Percentiles rank a stretch among this genome's conserved stretches.
Conservation (phyloP, 331 rosid species). For the Spiraea crenata region DNA sequence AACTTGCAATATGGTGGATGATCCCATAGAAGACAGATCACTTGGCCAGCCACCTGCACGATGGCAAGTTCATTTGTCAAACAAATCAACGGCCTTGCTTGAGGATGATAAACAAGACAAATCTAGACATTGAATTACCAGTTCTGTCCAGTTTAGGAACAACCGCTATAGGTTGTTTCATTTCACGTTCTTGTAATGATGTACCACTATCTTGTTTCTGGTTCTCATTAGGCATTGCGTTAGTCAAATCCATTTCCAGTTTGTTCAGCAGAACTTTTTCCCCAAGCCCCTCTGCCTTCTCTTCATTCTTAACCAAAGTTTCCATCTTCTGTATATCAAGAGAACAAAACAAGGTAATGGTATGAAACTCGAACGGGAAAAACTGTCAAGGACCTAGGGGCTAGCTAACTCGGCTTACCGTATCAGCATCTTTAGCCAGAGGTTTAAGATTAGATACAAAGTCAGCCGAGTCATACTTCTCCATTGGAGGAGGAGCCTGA, state of each 20-base stretch:
- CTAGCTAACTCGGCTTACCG: constrained; percentile 29
- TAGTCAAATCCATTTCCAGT: constrained; percentile 19
- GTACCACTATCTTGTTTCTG: constrained; percentile 30
- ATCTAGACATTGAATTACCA: constrained; percentile 21
- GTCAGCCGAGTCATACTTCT: constrained; percentile 23
- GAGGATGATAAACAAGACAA: neutral
- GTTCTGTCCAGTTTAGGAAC: constrained; percentile 35
- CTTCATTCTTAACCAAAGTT: constrained; percentile 33
- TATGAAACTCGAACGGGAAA: neutral
- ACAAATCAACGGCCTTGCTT: too few species aligned
- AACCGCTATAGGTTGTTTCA: constrained; percentile 26
- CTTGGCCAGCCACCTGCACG: too few species aligned
- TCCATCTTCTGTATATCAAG: constrained; percentile 30
- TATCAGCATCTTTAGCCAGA: constrained; percentile 22
- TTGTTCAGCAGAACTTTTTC: constrained; percentile 31
- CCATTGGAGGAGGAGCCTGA: constrained; percentile 70
- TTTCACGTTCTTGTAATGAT: constrained; percentile 26
- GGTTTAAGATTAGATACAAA: constrained; percentile 33
- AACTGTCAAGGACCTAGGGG: neutral
- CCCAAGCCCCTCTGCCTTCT: constrained; percentile 30
- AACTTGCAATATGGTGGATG: constrained; percentile 43
- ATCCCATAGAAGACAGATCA: neutral
- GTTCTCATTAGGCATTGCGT: constrained; percentile 38
- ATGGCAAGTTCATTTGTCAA: too few species aligned
- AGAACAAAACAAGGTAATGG: neutral